Conservation (phyloP, 1,284 basidiomycete genomes). For the Vanrija sp. region DNA sequence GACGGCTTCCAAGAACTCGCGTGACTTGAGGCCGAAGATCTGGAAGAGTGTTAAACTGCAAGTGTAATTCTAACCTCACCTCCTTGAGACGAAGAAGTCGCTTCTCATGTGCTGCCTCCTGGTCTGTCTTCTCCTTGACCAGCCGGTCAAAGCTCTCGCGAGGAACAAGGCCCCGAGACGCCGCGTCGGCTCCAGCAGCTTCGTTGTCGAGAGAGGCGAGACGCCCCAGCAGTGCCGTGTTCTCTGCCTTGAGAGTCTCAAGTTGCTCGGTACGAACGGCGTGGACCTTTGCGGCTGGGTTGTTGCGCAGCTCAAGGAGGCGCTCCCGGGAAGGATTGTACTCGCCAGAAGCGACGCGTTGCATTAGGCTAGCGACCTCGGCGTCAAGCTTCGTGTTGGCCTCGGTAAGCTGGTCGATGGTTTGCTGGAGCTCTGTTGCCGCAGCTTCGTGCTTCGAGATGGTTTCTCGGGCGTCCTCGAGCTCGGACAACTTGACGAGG, state of each 20-base stretch:
- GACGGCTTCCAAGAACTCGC: constrained; percentile 55
- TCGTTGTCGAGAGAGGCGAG: constrained; percentile 25
- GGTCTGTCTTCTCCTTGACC: constrained; percentile 46
- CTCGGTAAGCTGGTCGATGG: constrained; percentile 41
- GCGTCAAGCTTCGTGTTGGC: constrained; percentile 50
- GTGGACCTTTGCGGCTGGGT: constrained; percentile 52
- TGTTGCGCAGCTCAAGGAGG: constrained; percentile 51
- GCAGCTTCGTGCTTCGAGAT: constrained; percentile 6
- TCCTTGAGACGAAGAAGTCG: constrained; percentile 52
- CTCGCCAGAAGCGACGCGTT: constrained; percentile 52
- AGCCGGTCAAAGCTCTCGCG: constrained; percentile 50
- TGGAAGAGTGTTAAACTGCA: constrained; percentile 8
- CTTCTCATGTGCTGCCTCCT: constrained; percentile 53
- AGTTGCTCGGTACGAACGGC: constrained; percentile 51
- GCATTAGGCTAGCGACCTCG: constrained; percentile 52
- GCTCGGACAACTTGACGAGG: constrained; percentile 28
- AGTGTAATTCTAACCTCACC: constrained; percentile 26
- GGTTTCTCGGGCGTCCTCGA: constrained; percentile 24
- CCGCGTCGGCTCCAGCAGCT: background rate
- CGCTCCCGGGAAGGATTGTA: constrained; percentile 51
- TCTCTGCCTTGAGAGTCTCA: constrained; percentile 52
- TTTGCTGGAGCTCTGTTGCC: constrained; percentile 12
- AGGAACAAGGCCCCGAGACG: constrained; percentile 43
- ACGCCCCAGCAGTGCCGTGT: constrained; percentile 49
- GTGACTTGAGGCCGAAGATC: constrained; percentile 53